Conservation (phyloP, 176 grass and related monocot genomes). For the Carex parvula region DNA sequence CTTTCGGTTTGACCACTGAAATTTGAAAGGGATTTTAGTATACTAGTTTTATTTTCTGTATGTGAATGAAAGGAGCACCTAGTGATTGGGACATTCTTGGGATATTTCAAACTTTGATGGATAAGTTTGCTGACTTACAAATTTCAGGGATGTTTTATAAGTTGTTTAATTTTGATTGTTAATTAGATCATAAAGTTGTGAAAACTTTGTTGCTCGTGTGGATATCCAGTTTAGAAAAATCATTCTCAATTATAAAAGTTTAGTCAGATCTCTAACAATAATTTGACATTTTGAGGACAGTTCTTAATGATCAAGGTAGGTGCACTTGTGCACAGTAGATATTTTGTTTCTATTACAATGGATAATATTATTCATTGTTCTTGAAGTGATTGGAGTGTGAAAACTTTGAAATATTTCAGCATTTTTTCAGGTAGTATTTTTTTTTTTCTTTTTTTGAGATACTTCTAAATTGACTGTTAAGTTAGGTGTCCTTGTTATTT, state of each 20-base stretch:
- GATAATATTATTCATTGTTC: background rate
- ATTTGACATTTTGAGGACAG: background rate
- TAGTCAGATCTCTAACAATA: background rate
- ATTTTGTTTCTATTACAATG: background rate
- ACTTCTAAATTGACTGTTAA: background rate
- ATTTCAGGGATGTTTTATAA: background rate
- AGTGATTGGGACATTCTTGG: constrained; percentile 9
- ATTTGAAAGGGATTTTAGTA: constrained; percentile 16
- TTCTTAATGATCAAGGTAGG: background rate
- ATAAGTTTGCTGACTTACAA: background rate
- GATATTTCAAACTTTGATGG: constrained; percentile 2
- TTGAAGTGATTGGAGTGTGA: background rate
- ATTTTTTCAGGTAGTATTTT: background rate
- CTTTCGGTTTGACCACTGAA: background rate
- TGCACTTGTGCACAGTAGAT: background rate
- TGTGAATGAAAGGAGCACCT: background rate
- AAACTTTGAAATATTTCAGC: background rate
- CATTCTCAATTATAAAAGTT: background rate
- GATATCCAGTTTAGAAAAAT: background rate
- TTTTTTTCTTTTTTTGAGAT: background rate
- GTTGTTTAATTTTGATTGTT: background rate
- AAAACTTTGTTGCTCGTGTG: background rate
- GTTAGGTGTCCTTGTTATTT: background rate
- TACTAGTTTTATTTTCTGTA: background rate
- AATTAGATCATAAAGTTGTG: background rate